Percentiles rank a stretch among this genome's conserved stretches.
phyloP scores from a whole-genome alignment of 2,329 filamentous ascomycete genomes.

The Clathrospora elynae region DNA sequence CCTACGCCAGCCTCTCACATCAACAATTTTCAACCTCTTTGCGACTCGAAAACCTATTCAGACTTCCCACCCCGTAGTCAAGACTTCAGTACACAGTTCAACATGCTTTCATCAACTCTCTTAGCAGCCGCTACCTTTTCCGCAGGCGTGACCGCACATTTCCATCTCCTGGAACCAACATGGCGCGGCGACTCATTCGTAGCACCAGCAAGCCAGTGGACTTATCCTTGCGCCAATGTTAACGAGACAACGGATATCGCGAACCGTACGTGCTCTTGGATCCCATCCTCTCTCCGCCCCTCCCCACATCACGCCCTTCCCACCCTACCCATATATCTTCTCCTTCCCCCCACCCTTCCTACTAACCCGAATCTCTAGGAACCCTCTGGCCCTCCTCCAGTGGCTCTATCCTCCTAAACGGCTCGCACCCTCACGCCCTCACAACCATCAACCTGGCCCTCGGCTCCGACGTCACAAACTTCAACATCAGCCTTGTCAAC shows the following conservation, averaged over 20 bases:
- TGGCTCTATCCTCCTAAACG: slow-evolving; percentile 51
- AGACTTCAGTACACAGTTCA: background rate
- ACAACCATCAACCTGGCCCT: slow-evolving; percentile 57
- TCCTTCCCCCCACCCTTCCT: too few relatives aligned
- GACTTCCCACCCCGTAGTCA: background rate
- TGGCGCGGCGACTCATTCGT: slow-evolving; percentile 53
- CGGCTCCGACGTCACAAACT: slow-evolving; percentile 49
- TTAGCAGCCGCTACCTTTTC: slow-evolving; percentile 31
- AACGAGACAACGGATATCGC: slow-evolving; percentile 43
- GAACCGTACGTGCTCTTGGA: slow-evolving; percentile 47
- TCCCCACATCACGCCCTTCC: too few relatives aligned
- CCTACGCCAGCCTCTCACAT: too few relatives aligned
- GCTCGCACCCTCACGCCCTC: slow-evolving; percentile 51
- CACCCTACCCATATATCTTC: too few relatives aligned
- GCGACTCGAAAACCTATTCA: background rate
- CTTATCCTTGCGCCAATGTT: slow-evolving; percentile 51
- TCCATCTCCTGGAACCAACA: slow-evolving; percentile 49
- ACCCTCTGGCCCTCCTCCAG: slow-evolving; percentile 53
- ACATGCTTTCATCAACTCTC: slow-evolving; percentile 30
- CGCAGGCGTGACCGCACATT: slow-evolving; percentile 50
- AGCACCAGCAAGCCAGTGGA: slow-evolving; percentile 46
- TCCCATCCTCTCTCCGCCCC: too few relatives aligned
- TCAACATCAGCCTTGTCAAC: slow-evolving; percentile 53
- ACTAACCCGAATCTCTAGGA: background rate
- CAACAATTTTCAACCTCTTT: background rate